Evolutionary conservation across 257 asterid genomes (phyloP).

Genomic region (Linderniella brevidens): DNA sequence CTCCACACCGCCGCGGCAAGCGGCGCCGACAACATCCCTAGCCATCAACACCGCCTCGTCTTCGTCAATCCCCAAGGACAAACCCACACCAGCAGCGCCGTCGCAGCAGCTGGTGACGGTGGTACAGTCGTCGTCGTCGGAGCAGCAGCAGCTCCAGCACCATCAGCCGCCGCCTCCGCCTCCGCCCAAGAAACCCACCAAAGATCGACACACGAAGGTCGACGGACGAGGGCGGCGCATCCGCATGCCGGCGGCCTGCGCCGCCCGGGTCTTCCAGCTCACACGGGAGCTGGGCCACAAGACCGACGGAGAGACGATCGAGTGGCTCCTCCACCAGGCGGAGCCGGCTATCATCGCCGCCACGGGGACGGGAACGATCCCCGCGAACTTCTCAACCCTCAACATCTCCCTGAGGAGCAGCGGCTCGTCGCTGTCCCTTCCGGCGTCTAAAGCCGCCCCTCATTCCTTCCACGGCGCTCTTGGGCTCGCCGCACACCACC

Average conservation of each 20-base stretch:
- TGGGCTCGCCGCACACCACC: conserved; percentile 18
- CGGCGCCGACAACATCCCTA: no score
- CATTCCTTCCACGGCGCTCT: conserved; percentile 44
- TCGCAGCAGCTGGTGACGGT: no score
- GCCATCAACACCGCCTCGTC: no score
- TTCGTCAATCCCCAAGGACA: no score
- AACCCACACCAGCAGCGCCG: no score
- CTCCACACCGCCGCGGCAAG: no score
- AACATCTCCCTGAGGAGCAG: conserved; percentile 57
- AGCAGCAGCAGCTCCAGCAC: conserved; percentile 14
- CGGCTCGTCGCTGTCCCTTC: conserved; percentile 49
- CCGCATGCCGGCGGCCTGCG: conserved; percentile 79
- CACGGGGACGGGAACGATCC: conserved; percentile 77
- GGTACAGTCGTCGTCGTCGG: no score
- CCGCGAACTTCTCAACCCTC: conserved; percentile 50
- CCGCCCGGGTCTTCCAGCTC: conserved; percentile 68
- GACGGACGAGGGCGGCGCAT: conserved; percentile 80
- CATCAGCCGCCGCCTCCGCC: no score
- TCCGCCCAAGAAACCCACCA: conserved; percentile 36
- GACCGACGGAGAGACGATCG: conserved; percentile 68
- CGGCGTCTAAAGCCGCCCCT: conserved; percentile 52
- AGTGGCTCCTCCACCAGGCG: conserved; percentile 68
- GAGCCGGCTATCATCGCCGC: conserved; percentile 73
- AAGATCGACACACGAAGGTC: conserved; percentile 81
- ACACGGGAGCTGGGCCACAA: conserved; percentile 60